Evolutionary conservation across 148 eudicot species (phyloP).

Genomic region (Limonium bicolor): DNA sequence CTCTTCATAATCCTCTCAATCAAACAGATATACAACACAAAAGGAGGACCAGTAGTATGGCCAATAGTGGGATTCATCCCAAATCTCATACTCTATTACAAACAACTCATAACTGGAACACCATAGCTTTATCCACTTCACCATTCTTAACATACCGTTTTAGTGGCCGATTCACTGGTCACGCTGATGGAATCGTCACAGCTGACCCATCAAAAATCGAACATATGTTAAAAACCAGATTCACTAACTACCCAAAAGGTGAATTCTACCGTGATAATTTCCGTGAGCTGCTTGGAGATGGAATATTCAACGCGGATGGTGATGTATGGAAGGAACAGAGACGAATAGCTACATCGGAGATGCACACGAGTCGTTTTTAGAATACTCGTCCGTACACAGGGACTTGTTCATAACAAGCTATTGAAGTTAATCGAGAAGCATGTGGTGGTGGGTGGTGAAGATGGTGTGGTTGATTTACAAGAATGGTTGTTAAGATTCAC

Average conservation of each 20-base stretch:
- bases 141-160: slow-evolving; percentile 14
- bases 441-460: neutral
- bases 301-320: slow-evolving; percentile 44
- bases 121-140: slow-evolving; percentile 18
- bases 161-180: slow-evolving; percentile 18
- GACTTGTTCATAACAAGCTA: slow-evolving; percentile 31
- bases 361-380: slow-evolving; percentile 30
- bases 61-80: slow-evolving; percentile 36
- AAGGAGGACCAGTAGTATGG: slow-evolving; percentile 43
- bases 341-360: slow-evolving; percentile 34
- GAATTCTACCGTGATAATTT: slow-evolving; percentile 27
- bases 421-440: slow-evolving; percentile 21
- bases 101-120: slow-evolving; percentile 28
- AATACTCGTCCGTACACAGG: slow-evolving; percentile 25
- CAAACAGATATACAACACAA: slow-evolving; percentile 23
- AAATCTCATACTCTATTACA: slow-evolving; percentile 8
- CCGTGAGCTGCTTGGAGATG: slow-evolving; percentile 33
- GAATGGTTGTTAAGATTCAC: slow-evolving; percentile 35
- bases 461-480: slow-evolving; percentile 27
- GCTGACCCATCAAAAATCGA: slow-evolving; percentile 28
- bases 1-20: slow-evolving; percentile 19
- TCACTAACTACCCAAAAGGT: slow-evolving; percentile 38
- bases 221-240: slow-evolving; percentile 29
- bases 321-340: slow-evolving; percentile 34
- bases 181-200: slow-evolving; percentile 20